Evolutionary conservation across 2,329 filamentous ascomycete species (phyloP).

Genomic region (Rachicladosporium sp.): DNA sequence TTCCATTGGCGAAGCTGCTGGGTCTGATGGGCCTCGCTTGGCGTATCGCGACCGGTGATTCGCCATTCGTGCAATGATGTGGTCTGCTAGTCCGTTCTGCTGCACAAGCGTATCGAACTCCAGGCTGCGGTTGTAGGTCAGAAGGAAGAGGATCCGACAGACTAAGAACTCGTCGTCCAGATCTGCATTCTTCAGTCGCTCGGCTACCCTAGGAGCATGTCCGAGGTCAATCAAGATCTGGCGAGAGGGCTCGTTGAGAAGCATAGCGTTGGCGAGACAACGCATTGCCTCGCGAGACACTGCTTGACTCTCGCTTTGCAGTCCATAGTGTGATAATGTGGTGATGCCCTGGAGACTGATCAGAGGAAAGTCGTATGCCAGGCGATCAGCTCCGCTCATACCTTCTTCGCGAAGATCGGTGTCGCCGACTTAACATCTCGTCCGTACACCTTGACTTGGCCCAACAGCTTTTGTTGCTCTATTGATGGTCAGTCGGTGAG

Average conservation of each 20-base stretch:
- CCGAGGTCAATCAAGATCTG: conserved; percentile 62
- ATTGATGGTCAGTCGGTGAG: conserved; percentile 7
- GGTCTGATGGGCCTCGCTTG: conserved; percentile 19
- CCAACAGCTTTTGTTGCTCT: conserved; percentile 50
- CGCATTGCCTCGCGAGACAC: conserved; percentile 65
- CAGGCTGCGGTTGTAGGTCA: conserved; percentile 63
- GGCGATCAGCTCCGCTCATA: conserved; percentile 25
- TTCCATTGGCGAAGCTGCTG: conserved; percentile 44
- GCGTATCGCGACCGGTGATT: conserved; percentile 22
- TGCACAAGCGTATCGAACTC: conserved; percentile 54
- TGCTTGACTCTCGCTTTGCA: conserved; percentile 50
- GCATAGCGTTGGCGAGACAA: conserved; percentile 73
- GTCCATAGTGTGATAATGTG: conserved; percentile 55
- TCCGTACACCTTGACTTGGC: conserved; percentile 65
- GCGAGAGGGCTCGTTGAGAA: conserved; percentile 55
- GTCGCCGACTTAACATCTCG: conserved; percentile 60
- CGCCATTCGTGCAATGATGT: conserved; percentile 53
- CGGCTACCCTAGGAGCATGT: conserved; percentile 54
- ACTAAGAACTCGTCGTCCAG: conserved; percentile 77
- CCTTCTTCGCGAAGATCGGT: conserved; percentile 72
- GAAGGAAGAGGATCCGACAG: conserved; percentile 66
- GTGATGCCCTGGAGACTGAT: conserved; percentile 52
- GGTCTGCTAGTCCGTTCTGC: conserved; percentile 53
- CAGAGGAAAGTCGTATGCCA: conserved; percentile 1
- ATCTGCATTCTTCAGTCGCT: conserved; percentile 56